These are phyloP conservation scores for Malus asiatica DNA, from an alignment of 306 rosid genomes.

Conservation along the genomic window DNA sequence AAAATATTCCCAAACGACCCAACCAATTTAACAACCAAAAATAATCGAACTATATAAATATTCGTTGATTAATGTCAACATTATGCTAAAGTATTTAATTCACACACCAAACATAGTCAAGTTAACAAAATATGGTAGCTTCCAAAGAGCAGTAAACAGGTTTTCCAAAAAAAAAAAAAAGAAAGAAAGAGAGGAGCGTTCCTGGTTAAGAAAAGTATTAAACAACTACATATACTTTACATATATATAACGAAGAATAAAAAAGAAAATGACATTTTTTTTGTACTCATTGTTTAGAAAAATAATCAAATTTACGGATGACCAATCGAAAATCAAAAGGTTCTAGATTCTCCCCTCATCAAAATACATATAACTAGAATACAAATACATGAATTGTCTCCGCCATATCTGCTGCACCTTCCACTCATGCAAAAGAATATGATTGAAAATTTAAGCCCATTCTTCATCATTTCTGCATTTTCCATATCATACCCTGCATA, in stretches of 20 bases:
- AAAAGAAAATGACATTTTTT: neutral
- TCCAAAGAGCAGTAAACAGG: neutral
- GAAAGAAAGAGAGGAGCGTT: neutral
- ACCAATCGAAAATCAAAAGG: neutral
- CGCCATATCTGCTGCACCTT: neutral
- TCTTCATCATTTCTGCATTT: neutral
- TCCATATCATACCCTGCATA: conserved; percentile 1
- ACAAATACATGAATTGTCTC: neutral
- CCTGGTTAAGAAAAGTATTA: neutral
- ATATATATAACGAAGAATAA: neutral
- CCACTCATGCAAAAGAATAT: neutral
- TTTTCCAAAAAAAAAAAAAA: too few relatives aligned
- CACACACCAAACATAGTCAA: neutral
- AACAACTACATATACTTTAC: neutral
- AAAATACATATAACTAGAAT: neutral
- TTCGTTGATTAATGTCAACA: neutral
- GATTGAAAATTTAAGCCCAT: neutral
- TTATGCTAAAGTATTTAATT: neutral
- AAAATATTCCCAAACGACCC: neutral
- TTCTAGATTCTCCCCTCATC: too few relatives aligned
- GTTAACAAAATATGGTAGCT: neutral
- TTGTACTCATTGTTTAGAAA: neutral
- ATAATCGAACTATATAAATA: neutral
- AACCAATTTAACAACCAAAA: too few relatives aligned
- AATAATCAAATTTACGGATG: neutral